A percentile compares a stretch with the other conserved stretches of the same genome.
Conservation (phyloP, 805 yeast genomes). For the Hanseniaspora valbyensis region DNA sequence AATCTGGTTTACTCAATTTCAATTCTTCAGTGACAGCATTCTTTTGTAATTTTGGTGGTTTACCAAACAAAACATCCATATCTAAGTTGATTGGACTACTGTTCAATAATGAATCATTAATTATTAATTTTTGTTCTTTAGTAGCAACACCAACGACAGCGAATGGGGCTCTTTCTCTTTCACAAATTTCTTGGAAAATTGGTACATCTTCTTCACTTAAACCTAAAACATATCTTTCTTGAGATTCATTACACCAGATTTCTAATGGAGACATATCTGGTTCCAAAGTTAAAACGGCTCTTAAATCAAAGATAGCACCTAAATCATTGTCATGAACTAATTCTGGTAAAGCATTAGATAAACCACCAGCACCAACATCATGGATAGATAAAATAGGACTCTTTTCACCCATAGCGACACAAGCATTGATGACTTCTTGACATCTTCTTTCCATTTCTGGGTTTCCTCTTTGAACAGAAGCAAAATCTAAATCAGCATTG, state of each 20-base stretch:
- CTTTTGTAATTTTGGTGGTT: slow-evolving; percentile 91
- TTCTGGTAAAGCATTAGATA: slow-evolving; percentile 94
- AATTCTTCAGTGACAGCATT: slow-evolving; percentile 53
- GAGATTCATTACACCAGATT: slow-evolving; percentile 99
- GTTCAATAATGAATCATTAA: slow-evolving; percentile 67
- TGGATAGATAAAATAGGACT: slow-evolving; percentile 90
- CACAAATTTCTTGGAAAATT: slow-evolving; percentile 65
- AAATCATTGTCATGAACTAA: slow-evolving; percentile 92
- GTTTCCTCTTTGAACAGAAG: slow-evolving; percentile 97
- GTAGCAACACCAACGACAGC: slow-evolving; percentile 96
- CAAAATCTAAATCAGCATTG: slow-evolving; percentile 91
- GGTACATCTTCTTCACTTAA: slow-evolving; percentile 70
- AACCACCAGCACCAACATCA: slow-evolving; percentile 99
- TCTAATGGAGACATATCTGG: slow-evolving; percentile 99
- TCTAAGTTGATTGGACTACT: slow-evolving; percentile 89
- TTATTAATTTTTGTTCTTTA: slow-evolving; percentile 65
- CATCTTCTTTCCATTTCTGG: slow-evolving; percentile 99
- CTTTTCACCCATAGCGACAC: slow-evolving; percentile 65
- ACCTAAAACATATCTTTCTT: slow-evolving; percentile 93
- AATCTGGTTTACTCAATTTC: slow-evolving; percentile 33
- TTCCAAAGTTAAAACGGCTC: slow-evolving; percentile 82
- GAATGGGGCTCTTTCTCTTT: slow-evolving; percentile 90
- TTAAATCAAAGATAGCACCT: slow-evolving; percentile 85
- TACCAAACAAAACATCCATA: slow-evolving; percentile 89
- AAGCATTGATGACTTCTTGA: slow-evolving; percentile 92